Base-by-base conservation (phyloP, 2,329 filamentous ascomycete genomes). In the Verticillium albo-atrum region DNA sequence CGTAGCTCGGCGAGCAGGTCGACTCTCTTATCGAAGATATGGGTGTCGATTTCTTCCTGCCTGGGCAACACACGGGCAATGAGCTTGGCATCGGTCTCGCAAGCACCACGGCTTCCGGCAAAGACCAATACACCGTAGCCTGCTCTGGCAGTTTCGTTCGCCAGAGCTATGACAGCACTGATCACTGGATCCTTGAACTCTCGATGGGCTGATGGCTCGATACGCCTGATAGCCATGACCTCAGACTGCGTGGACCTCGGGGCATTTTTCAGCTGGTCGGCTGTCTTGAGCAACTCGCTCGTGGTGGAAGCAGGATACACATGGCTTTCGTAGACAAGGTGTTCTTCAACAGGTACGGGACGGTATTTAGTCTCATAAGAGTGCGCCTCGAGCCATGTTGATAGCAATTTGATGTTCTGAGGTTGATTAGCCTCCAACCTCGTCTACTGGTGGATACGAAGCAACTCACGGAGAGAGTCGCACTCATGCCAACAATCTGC, bases 401-500 rank as follows among this genome's bases (percentile, higher is more conserved):
- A 88, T 55, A 92, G 77, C 30, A 90, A 68, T 58, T 85, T 80
- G 55, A 89, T 88, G 67, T 92, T 92, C 87, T 90, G 35, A 12
- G 34, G 14, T 10, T 10, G 7, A 25, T 50, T 20, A 50, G 42
- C 20, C 42, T 20, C 25, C 6, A 3, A 5, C 42, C 6, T 10
- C 17, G 5, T 23, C 14, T 50, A 12, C 10, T 23, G 20, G 42
- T 14, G 6, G 9, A 28, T 15, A 6, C 14, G 20, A 20, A 25
- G n/a, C 23, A 4, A 72, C 81, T 67, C 74, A 90, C 88, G 58
- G 87, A 86, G 54, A 93, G 77, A 0, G 90, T 92, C 4, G 90
- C 90, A 66, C 90, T 92, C 90, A 93, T 92, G 64, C 88, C 89
- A 60, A 92, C 76, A 23, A 92, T 86, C 68, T 92, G 89, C 20